A percentile compares a stretch with the other conserved stretches of the same genome.
Conservation (phyloP, 257 asterid species). For the Voacanga thouarsii region DNA sequence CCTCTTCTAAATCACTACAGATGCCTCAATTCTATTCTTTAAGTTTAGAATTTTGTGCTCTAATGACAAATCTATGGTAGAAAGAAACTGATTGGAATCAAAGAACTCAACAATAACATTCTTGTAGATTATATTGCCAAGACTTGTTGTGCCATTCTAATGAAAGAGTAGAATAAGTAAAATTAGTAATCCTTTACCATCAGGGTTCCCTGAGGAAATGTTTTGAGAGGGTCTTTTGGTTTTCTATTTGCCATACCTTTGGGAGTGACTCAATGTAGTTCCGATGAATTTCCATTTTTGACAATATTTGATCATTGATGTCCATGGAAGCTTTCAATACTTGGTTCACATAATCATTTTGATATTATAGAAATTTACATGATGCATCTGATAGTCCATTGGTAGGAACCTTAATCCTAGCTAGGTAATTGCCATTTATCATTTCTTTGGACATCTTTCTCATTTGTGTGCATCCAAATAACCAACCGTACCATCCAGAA, state of each 20-base stretch:
- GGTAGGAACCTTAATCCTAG: conserved; percentile 70
- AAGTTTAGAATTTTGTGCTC: conserved; percentile 83
- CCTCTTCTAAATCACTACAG: conserved; percentile 77
- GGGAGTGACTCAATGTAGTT: conserved; percentile 83
- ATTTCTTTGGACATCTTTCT: conserved; percentile 54
- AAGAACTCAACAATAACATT: conserved; percentile 55
- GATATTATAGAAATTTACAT: conserved; percentile 49
- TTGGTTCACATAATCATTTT: conserved; percentile 72
- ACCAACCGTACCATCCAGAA: too few relatives aligned
- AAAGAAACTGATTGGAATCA: conserved; percentile 64
- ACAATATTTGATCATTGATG: conserved; percentile 67
- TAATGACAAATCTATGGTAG: conserved; percentile 59
- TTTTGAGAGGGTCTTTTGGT: background rate
- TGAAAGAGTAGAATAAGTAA: too few relatives aligned
- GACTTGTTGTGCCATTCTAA: too few relatives aligned
- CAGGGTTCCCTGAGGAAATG: background rate
- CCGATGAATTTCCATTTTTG: conserved; percentile 86
- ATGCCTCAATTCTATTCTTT: conserved; percentile 84
- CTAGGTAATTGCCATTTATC: conserved; percentile 94
- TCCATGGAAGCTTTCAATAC: conserved; percentile 86
- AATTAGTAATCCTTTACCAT: background rate
- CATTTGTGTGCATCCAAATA: too few relatives aligned
- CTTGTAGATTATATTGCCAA: too few relatives aligned
- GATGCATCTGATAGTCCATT: conserved; percentile 62
- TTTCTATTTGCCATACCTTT: conserved; percentile 37